phyloP scores from a whole-genome alignment of 129 eudicot genomes.

The Escallonia herrerae region DNA sequence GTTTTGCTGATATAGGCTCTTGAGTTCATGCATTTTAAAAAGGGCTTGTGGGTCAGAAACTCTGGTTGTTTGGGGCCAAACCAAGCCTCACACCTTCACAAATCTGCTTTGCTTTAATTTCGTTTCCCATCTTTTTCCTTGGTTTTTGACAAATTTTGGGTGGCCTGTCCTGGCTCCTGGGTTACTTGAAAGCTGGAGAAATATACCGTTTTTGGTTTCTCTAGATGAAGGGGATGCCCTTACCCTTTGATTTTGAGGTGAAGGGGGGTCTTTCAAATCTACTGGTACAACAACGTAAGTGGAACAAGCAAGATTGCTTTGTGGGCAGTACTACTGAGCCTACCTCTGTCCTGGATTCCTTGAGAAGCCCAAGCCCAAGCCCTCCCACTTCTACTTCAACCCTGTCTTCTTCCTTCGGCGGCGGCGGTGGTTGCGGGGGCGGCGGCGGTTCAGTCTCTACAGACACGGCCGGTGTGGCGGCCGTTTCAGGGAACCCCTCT shows the following conservation, averaged over 20 bases:
- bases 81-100: neutral
- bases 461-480: slow-evolving; percentile 74
- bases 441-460: slow-evolving; percentile 21
- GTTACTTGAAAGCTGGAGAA: slow-evolving; percentile 13
- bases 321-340: slow-evolving; percentile 39
- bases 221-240: slow-evolving; percentile 80
- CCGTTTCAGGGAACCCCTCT: slow-evolving; percentile 35
- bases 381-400: slow-evolving; percentile 66
- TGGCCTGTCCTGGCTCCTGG: neutral
- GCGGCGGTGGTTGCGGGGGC: neutral
- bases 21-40: slow-evolving; percentile 1
- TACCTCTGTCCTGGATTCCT: slow-evolving; percentile 78
- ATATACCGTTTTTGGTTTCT: slow-evolving; percentile 10
- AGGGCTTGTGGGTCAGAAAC: neutral
- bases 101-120: neutral
- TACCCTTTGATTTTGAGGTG: slow-evolving; percentile 85
- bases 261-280: slow-evolving; percentile 37
- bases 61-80: neutral
- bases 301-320: neutral
- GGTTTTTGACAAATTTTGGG: neutral
- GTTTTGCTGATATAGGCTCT: slow-evolving; percentile 8
- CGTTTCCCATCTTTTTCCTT: neutral
- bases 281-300: neutral
- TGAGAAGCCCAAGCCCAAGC: slow-evolving; percentile 37
- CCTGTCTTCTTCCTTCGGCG: slow-evolving; percentile 63